A percentile compares a stretch with the other conserved stretches of the same genome.
These are phyloP conservation scores for Puccinellia tenuiflora DNA, from an alignment of 176 grass and related monocot species.

Conservation along the genomic window DNA sequence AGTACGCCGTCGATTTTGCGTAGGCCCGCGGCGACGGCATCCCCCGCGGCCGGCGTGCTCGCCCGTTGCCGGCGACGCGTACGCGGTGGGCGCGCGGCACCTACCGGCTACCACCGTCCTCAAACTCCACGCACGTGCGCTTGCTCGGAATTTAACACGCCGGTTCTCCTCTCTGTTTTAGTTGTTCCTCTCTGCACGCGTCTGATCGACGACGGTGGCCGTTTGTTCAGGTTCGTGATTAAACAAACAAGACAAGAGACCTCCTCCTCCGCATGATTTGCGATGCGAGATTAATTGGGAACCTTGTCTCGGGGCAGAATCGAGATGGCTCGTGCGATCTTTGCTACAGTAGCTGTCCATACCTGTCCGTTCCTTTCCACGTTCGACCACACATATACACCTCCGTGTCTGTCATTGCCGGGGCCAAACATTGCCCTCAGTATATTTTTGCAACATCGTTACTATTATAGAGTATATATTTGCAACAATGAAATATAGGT, in stretches of 20 bases:
- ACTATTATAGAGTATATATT: too few relatives aligned
- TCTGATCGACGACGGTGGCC: too few relatives aligned
- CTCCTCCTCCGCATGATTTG: neutral
- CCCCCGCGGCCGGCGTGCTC: neutral
- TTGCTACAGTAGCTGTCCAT: neutral
- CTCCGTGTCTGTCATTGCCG: neutral
- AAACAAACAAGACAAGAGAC: neutral
- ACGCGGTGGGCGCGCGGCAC: neutral
- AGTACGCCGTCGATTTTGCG: slow-evolving; percentile 20
- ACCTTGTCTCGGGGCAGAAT: neutral
- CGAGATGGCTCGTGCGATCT: neutral
- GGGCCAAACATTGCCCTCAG: neutral
- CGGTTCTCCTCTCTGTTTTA: too few relatives aligned
- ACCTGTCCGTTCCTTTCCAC: neutral
- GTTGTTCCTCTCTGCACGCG: too few relatives aligned
- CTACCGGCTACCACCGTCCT: neutral
- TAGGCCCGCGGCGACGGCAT: neutral
- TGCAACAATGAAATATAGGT: neutral
- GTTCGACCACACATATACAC: neutral
- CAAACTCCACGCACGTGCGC: neutral
- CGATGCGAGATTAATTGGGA: neutral
- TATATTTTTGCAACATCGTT: neutral
- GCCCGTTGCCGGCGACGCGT: neutral
- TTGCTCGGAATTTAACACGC: neutral
- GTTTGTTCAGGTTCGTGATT: neutral